Percentiles rank a stretch among this genome's conserved stretches.
Evolutionary conservation across 129 eudicot genomes (phyloP).

Genomic region (Lonicera japonica): DNA sequence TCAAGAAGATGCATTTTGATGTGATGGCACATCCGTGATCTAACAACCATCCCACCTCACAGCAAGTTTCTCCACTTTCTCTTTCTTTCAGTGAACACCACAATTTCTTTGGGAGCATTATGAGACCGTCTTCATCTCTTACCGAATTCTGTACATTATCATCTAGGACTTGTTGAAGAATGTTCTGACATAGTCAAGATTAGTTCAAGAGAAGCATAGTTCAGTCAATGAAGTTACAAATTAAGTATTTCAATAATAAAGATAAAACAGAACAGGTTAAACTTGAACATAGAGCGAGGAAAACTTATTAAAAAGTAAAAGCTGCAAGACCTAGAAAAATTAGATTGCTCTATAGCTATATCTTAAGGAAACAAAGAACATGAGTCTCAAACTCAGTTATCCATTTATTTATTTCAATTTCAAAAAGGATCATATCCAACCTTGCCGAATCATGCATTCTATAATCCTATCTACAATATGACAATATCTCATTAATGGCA

Average conservation of each 20-base stretch:
- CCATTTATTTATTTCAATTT: neutral
- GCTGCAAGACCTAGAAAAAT: neutral
- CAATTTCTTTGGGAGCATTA: slow-evolving; percentile 70
- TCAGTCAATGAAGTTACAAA: slow-evolving; percentile 3
- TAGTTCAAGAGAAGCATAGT: neutral
- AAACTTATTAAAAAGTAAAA: neutral
- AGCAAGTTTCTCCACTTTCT: slow-evolving; percentile 49
- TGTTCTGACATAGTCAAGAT: slow-evolving; percentile 29
- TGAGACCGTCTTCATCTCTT: slow-evolving; percentile 39
- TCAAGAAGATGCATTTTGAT: slow-evolving; percentile 67
- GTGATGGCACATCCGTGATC: slow-evolving; percentile 58
- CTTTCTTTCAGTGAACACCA: slow-evolving; percentile 66
- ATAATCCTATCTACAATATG: too few species aligned
- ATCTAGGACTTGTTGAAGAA: slow-evolving; percentile 39
- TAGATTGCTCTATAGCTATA: neutral
- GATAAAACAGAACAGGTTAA: neutral
- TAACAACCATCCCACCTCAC: slow-evolving; percentile 86
- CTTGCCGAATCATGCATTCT: neutral
- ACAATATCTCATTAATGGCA: neutral
- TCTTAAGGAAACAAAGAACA: neutral
- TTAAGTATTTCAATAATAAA: too few species aligned
- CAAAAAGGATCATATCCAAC: neutral
- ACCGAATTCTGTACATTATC: slow-evolving; percentile 22
- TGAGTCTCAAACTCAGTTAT: neutral
- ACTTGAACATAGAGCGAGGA: neutral